Percentiles rank a stretch among this genome's conserved stretches.
phyloP scores from a whole-genome alignment of 495 filamentous ascomycete species.

The Penicillium canariense region DNA sequence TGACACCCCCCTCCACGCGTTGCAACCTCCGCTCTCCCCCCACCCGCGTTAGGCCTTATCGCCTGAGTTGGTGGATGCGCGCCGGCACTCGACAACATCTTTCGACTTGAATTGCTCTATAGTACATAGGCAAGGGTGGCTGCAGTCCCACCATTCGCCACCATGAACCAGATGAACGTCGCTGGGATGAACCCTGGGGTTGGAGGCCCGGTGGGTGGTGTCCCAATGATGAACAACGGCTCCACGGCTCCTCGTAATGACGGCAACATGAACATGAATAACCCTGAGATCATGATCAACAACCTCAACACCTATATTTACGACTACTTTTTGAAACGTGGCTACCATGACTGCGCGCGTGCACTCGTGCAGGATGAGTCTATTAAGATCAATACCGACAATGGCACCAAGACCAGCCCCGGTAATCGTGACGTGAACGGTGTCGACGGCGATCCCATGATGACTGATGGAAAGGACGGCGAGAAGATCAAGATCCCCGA shows the following conservation, averaged over 20 bases:
- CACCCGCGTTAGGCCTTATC: constrained; percentile 32
- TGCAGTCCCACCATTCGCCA: constrained; percentile 34
- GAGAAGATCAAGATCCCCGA: constrained; percentile 68
- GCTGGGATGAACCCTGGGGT: constrained; percentile 58
- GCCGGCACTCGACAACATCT: constrained; percentile 20
- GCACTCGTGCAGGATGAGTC: constrained; percentile 56
- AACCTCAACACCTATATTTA: constrained; percentile 97
- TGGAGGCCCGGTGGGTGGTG: constrained; percentile 63
- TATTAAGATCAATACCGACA: constrained; percentile 56
- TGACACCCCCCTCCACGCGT: constrained; percentile 23
- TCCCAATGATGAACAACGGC: constrained; percentile 73
- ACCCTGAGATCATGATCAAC: constrained; percentile 61
- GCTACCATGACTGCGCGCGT: constrained; percentile 76
- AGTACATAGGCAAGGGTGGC: constrained; percentile 39
- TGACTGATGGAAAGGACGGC: constrained; percentile 76
- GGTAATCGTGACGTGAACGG: constrained; percentile 66
- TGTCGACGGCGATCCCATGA: constrained; percentile 75
- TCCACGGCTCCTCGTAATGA: constrained; percentile 50
- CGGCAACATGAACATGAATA: constrained; percentile 44
- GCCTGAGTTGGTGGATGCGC: constrained; percentile 43
- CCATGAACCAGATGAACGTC: constrained; percentile 76
- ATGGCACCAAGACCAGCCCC: constrained; percentile 57
- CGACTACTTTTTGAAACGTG: constrained; percentile 86
- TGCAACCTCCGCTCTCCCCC: constrained; percentile 16
- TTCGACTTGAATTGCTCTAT: constrained; percentile 27